phyloP scores from a whole-genome alignment of 1,284 basidiomycete species.

The Albatrellus sp. region DNA sequence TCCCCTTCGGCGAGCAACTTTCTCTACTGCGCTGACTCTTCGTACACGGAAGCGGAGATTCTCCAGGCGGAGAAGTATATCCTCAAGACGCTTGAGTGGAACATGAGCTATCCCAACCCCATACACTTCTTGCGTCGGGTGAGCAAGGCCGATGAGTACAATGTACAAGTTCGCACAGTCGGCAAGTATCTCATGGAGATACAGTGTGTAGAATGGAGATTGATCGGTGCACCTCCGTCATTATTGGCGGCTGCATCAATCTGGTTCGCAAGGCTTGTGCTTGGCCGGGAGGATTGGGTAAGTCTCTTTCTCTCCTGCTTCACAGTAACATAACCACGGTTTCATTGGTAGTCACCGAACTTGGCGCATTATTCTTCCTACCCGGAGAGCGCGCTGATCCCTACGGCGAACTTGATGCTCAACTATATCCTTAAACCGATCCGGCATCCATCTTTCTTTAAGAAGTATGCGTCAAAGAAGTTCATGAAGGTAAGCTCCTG shows the following conservation, averaged over 20 bases:
- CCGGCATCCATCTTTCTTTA: conserved; percentile 66
- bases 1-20: conserved; percentile 86
- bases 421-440: conserved; percentile 78
- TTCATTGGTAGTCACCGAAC: conserved; percentile 55
- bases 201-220: conserved; percentile 74
- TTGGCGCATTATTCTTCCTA: conserved; percentile 90
- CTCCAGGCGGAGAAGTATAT: conserved; percentile 91
- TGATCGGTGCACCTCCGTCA: conserved; percentile 76
- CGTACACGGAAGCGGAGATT: conserved; percentile 82
- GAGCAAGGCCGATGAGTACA: conserved; percentile 94
- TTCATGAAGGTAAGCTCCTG: conserved; percentile 61
- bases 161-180: conserved; percentile 82
- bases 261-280: conserved; percentile 82
- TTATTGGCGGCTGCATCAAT: conserved; percentile 81
- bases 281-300: conserved; percentile 83
- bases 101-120: conserved; percentile 86
- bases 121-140: conserved; percentile 87
- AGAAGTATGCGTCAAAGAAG: conserved; percentile 77
- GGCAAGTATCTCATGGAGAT: conserved; percentile 94
- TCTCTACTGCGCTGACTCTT: conserved; percentile 79
- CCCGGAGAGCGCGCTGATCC: conserved; percentile 72
- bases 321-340: conserved; percentile 8
- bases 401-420: conserved; percentile 87
- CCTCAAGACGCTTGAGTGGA: conserved; percentile 85
- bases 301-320: conserved; percentile 16